A percentile compares a stretch with the other conserved stretches of the same genome.
Evolutionary conservation across 495 filamentous ascomycete species (phyloP).

Genomic region (Hypomontagnella submonticulosa): DNA sequence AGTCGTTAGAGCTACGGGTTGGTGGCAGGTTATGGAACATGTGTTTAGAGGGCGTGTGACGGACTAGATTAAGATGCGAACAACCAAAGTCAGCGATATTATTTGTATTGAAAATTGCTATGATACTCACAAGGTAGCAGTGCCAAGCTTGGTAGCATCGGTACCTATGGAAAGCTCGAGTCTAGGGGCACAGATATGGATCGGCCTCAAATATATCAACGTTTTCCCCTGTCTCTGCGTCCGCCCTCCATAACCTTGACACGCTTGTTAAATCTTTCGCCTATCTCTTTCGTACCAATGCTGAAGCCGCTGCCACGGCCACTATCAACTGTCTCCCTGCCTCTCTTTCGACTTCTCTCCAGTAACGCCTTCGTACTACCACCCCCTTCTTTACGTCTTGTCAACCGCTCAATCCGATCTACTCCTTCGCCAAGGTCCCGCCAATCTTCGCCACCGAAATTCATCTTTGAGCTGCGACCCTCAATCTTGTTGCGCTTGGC

Average conservation of each 20-base stretch:
- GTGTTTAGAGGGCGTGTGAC: too few relatives aligned
- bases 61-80: background rate
- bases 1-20: too few relatives aligned
- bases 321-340: constrained; percentile 66
- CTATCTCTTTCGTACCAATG: constrained; percentile 60
- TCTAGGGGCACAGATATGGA: constrained; percentile 62
- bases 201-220: constrained; percentile 14
- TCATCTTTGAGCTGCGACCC: constrained; percentile 57
- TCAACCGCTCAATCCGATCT: constrained; percentile 79
- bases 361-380: constrained; percentile 68
- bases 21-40: background rate
- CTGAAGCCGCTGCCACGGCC: constrained; percentile 61
- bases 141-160: background rate
- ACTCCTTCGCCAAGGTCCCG: constrained; percentile 78
- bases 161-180: constrained; percentile 56
- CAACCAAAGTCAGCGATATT: background rate
- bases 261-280: constrained; percentile 78
- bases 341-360: constrained; percentile 84
- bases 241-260: constrained; percentile 72
- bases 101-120: constrained; percentile 3
- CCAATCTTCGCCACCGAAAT: constrained; percentile 88
- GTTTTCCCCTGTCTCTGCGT: constrained; percentile 65
- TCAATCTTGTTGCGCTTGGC: constrained; percentile 61
- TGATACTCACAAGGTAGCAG: background rate
- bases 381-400: constrained; percentile 64